These are phyloP conservation scores for Coniochaeta ligniaria DNA, from an alignment of 2,329 filamentous ascomycete genomes.

Conservation along the genomic window DNA sequence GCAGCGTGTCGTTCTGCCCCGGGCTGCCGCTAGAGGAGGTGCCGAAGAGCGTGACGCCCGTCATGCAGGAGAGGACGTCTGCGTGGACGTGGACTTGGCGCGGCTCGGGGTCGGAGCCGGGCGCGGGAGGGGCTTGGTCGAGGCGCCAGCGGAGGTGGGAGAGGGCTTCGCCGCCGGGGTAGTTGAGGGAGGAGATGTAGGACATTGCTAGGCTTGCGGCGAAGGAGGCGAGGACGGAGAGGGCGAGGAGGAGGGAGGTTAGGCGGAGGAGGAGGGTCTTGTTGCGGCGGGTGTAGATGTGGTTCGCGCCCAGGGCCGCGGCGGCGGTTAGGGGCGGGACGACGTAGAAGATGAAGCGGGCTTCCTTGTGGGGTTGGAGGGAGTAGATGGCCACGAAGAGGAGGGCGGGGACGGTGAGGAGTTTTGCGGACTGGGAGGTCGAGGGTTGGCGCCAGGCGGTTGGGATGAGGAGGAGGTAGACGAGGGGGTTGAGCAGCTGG, in stretches of 20 bases:
- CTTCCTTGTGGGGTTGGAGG: conserved; percentile 88
- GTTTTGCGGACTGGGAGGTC: conserved; percentile 32
- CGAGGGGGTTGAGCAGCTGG: conserved; percentile 73
- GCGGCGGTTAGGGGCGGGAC: conserved; percentile 74
- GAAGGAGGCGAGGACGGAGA: conserved; percentile 55
- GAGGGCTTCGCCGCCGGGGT: conserved; percentile 82
- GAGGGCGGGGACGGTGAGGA: conserved; percentile 58
- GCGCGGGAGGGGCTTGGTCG: conserved; percentile 10
- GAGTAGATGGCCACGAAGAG: conserved; percentile 77
- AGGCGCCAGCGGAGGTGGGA: conserved; percentile 37
- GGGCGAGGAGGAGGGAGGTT: conserved; percentile 45
- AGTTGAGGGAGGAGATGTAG: conserved; percentile 79
- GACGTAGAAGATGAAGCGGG: conserved; percentile 87
- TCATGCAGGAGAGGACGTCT: conserved; percentile 64
- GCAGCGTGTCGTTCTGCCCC: not conserved
- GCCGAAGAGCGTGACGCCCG: conserved; percentile 60
- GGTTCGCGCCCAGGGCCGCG: conserved; percentile 66
- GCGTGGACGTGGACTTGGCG: conserved; percentile 39
- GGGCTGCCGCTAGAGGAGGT: conserved; percentile 12
- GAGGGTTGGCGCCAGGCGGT: conserved; percentile 42
- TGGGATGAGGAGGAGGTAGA: conserved; percentile 46
- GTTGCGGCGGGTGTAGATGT: conserved; percentile 57
- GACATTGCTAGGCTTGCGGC: conserved; percentile 60
- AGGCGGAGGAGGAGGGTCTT: conserved; percentile 53
- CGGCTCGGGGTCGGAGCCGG: conserved; percentile 21